Base-by-base conservation (phyloP, 1,139 yeast species). In the Tardiomyces depauwii region DNA sequence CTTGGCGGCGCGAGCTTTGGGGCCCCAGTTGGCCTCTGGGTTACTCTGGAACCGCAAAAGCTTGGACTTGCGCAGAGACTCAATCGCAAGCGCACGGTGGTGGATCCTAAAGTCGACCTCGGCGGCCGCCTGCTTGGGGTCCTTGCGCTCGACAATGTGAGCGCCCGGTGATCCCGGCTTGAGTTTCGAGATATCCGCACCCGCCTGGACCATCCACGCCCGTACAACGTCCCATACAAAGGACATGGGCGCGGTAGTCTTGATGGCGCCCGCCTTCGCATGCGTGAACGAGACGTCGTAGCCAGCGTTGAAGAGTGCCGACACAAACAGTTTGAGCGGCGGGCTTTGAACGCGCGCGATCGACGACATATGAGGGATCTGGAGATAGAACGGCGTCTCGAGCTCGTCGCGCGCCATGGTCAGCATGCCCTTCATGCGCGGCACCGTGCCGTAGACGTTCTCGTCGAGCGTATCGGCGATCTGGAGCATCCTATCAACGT, bases 21-120 rank as follows among this genome's bases (percentile, higher is more conserved):
- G 98, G 0, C 98, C 98, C 98, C 98, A 91, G 61, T 85, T 82
- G 63, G 83, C 86, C 1, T 86, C 76, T 12, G 98, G 98, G 61
- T 89, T 89, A 59, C 82, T 88, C 63, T 88, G 98, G 64, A 74
- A 89, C 55, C 96, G 73, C 16, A 87, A 87, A 61, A 89, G 77
- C 65, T 87, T 87, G 51, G 86, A 71, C 53, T 77, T 81, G 55
- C 96, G 73, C 49, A 86, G 69, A 47, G 67, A 70, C 52, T 78
- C 78, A 50, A 69, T 72, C 33, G 68, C 72, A 55, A 82, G 74
- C 41, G 75, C 74, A 33, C 74, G 78, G 52, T 78, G 56, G 43
- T 85, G 48, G 73, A 55, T 55, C 21, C 59, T 80, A 52, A 80
- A 80, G 39, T 69, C 68, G 51, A 72, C 70, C 36, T 62, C 55